Conservation (phyloP, 177 flowering plant genomes). For the Vitis hybrid region DNA sequence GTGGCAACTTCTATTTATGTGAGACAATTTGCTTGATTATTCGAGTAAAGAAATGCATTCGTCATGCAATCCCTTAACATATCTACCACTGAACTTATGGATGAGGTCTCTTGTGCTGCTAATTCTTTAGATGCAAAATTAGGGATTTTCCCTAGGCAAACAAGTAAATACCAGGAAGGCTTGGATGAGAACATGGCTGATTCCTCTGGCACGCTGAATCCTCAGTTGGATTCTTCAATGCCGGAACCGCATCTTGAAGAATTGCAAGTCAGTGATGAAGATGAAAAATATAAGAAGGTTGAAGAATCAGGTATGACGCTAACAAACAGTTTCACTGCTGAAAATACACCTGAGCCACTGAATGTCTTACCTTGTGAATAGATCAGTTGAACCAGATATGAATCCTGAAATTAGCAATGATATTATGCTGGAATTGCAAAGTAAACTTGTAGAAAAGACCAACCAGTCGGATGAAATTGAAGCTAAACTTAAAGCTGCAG, state of each 20-base stretch:
- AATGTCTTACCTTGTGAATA: conserved; percentile 32
- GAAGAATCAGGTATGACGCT: conserved; percentile 33
- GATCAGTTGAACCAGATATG: conserved; percentile 31
- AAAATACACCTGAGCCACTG: conserved; percentile 42
- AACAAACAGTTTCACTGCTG: conserved; percentile 47
- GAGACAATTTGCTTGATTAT: background rate
- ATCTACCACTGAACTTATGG: conserved; percentile 68
- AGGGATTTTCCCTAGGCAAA: conserved; percentile 32
- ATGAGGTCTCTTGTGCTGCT: conserved; percentile 77
- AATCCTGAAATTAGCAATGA: conserved; percentile 34
- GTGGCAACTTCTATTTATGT: no score
- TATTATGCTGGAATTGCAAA: conserved; percentile 55
- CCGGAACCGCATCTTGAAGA: conserved; percentile 61
- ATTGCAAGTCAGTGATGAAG: conserved; percentile 35
- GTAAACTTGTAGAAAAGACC: conserved; percentile 58
- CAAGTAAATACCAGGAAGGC: conserved; percentile 54
- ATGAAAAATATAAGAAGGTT: conserved; percentile 41
- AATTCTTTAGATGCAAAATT: conserved; percentile 44
- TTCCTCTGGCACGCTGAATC: conserved; percentile 55
- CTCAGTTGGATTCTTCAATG: conserved; percentile 83
- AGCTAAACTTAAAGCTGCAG: conserved; percentile 54
- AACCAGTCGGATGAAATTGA: conserved; percentile 62
- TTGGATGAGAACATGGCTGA: conserved; percentile 90
- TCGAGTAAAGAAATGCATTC: no score
- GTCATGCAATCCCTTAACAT: background rate